Base-by-base conservation (phyloP, 169 alveolate genomes). In the Cryptosporidium meleagridis region DNA sequence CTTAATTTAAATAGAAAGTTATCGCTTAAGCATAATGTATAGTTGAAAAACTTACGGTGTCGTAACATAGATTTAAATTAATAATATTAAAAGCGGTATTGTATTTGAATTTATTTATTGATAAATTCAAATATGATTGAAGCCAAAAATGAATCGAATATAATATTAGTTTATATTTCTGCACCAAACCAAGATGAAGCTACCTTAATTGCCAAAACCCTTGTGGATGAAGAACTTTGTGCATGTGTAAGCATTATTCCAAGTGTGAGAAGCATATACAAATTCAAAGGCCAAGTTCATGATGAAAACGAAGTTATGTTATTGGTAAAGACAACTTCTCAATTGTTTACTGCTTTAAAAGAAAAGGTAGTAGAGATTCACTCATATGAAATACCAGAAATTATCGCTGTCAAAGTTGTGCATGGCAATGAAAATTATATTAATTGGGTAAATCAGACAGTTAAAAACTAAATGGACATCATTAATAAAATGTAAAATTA, bases 1-100 rank as follows among this genome's bases (percentile, higher is more conserved):
- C 89, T 80, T 26, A 70, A 12, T 26, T 85, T 91, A 94, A 93
- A 93, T 48, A 65, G 61, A 39, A 59, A 37, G 61, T 16, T 21
- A 61, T n/a, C 5, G 6, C 12, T 3, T 44, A 16, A 29, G 5
- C 41, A 21, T 26, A 41, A 65, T 41, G 26, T 35, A 62, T 9
- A 10, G 6, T 14, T 45, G n/a, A 70, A 45, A 16, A 70, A 80
- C 89, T 62, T 80, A 80, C 89, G 89, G 51, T 80, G 89, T 18
- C 89, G 37, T 10, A 70, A 62, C 89, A 80, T 80, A 65, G 51
- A 65, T 65, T 31, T 14, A 31, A 65, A 65, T 33, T 33, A 37
- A 65, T 65, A 65, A 65, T 33, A 35, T 33, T 21, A 65, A 14
- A 29, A 65, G 65, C 65, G 39, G 35, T 29, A 29, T 33, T 14